Conservation (phyloP, 305 asterid genomes). For the Andrographis paniculata region DNA sequence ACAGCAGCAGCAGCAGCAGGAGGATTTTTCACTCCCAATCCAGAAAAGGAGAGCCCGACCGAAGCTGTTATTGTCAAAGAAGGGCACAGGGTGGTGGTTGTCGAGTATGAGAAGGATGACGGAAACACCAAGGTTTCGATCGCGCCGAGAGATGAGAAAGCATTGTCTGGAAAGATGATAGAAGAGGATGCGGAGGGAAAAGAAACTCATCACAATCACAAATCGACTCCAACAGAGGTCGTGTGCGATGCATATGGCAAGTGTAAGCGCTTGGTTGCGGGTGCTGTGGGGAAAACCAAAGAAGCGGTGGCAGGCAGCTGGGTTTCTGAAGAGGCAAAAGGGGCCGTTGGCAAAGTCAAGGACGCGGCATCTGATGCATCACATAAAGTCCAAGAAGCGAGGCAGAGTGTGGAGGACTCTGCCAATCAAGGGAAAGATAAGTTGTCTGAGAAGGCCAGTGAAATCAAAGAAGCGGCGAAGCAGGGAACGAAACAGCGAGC, state of each 20-base stretch:
- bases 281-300: conserved; percentile 27
- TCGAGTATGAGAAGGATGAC: conserved; percentile 42
- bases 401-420: conserved; percentile 18
- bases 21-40: conserved; percentile 37
- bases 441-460: conserved; percentile 2
- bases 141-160: conserved; percentile 33
- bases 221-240: conserved; percentile 32
- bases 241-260: conserved; percentile 47
- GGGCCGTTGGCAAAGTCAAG: conserved; percentile 18
- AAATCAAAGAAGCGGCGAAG: conserved; percentile 10
- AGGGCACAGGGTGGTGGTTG: conserved; percentile 43
- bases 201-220: conserved; percentile 3
- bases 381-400: conserved; percentile 6
- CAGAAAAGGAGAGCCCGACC: conserved; percentile 20
- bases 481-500: not conserved
- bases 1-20: no score
- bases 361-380: conserved; percentile 19
- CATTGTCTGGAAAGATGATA: conserved; percentile 14
- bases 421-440: conserved; percentile 16
- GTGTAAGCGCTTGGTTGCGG: conserved; percentile 30
- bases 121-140: conserved; percentile 42
- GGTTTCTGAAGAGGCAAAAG: conserved; percentile 23
- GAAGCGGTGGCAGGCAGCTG: conserved; percentile 14
- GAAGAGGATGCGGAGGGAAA: conserved; percentile 17
- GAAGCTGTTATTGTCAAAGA: conserved; percentile 41